Conservation (phyloP, 148 eudicot genomes). For the Camellia japonica region DNA sequence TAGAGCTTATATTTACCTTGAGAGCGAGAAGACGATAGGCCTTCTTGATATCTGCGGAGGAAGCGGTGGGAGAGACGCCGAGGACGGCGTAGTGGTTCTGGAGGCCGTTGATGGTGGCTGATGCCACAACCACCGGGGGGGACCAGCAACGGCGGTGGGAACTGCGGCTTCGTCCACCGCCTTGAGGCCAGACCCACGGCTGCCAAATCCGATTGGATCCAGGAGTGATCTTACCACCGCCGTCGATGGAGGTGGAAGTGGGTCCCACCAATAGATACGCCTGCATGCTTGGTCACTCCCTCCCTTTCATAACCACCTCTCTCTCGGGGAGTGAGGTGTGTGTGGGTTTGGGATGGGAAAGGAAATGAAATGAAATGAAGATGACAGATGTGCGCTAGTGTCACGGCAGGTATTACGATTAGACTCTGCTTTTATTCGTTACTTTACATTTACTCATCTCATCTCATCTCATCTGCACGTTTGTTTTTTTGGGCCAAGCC, state of each 20-base stretch:
- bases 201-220: constrained; percentile 11
- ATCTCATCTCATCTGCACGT: too few species aligned
- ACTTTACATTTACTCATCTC: too few species aligned
- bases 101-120: constrained; percentile 28
- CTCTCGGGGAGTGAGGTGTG: too few species aligned
- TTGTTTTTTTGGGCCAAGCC: too few species aligned
- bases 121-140: constrained; percentile 21
- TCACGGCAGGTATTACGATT: too few species aligned
- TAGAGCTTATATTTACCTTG: constrained; percentile 37
- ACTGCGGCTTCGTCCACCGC: constrained; percentile 4
- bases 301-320: not conserved
- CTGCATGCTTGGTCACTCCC: constrained; percentile 24
- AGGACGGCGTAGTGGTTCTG: constrained; percentile 65
- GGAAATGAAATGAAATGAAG: too few species aligned
- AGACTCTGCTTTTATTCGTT: too few species aligned
- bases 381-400: too few species aligned
- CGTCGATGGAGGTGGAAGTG: constrained; percentile 18
- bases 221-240: constrained; percentile 21
- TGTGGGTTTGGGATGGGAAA: too few species aligned
- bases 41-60: constrained; percentile 63
- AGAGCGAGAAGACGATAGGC: constrained; percentile 87
- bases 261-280: constrained; percentile 33
- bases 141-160: constrained; percentile 20
- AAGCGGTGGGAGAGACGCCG: constrained; percentile 62
- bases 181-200: constrained; percentile 5